A percentile compares a stretch with the other conserved stretches of the same genome.
These are phyloP conservation scores for Spiraea crenata DNA, from an alignment of 331 rosid species.

Conservation along the genomic window DNA sequence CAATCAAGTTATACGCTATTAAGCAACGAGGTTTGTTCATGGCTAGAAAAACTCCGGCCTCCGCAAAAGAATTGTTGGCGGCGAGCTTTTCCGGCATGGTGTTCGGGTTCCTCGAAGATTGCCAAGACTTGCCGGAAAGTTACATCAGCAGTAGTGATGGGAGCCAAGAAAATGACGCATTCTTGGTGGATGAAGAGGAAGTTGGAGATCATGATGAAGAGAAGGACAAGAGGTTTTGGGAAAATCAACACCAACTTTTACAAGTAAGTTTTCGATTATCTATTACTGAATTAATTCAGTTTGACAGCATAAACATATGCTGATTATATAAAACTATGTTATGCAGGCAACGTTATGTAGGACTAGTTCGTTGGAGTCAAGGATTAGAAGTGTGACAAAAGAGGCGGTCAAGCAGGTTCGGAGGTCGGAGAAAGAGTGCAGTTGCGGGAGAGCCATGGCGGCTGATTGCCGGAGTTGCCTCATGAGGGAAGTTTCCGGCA, in stretches of 20 bases:
- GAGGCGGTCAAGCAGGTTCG: conserved; percentile 49
- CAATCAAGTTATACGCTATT: too few relatives aligned
- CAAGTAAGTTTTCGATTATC: conserved; percentile 35
- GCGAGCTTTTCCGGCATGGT: conserved; percentile 39
- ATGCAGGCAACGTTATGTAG: conserved; percentile 51
- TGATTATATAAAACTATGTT: too few relatives aligned
- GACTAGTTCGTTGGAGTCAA: conserved; percentile 51
- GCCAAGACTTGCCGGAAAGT: conserved; percentile 28
- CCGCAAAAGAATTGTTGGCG: not conserved
- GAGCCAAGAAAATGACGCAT: conserved; percentile 23
- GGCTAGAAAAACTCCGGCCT: conserved; percentile 2
- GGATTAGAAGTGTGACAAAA: conserved; percentile 54
- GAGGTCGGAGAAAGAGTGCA: conserved; percentile 34
- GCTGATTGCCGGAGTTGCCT: conserved; percentile 56
- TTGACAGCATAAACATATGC: not conserved
- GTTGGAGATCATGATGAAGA: conserved; percentile 15
- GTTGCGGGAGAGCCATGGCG: conserved; percentile 39
- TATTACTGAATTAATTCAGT: not conserved
- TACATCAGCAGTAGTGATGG: conserved; percentile 28
- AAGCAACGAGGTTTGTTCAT: not conserved
- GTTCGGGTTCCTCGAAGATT: conserved; percentile 53
- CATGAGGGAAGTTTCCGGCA: conserved; percentile 56
- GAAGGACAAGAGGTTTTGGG: conserved; percentile 59
- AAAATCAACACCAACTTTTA: conserved; percentile 58
- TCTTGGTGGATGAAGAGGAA: conserved; percentile 22